phyloP scores from a whole-genome alignment of 371 early-diverging fungal species.

The Lichtheimia corymbifera region DNA sequence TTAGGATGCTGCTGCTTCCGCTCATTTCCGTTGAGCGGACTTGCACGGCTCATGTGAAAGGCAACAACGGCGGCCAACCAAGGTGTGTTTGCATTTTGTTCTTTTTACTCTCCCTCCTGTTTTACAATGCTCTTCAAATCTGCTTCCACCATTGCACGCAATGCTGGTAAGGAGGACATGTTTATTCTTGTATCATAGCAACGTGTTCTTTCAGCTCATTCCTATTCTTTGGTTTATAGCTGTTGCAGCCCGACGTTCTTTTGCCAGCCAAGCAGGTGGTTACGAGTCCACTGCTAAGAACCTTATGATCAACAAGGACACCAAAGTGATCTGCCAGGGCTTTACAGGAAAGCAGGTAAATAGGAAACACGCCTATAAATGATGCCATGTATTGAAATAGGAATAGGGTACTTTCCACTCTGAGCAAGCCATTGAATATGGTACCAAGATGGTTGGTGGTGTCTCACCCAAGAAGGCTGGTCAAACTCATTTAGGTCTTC shows the following conservation, averaged over 20 bases:
- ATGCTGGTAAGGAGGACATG: no score
- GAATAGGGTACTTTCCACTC: slow-evolving; percentile 98
- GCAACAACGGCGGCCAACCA: no score
- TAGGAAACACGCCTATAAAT: background rate
- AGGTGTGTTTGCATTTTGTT: no score
- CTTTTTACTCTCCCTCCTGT: no score
- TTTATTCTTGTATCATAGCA: no score
- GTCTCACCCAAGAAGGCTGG: slow-evolving; percentile 98
- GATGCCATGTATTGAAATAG: background rate
- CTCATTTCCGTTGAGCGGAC: no score
- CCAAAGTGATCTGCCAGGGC: slow-evolving; percentile 97
- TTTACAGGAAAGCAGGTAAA: slow-evolving; percentile 98
- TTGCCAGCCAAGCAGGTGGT: slow-evolving; percentile 29
- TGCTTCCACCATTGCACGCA: no score
- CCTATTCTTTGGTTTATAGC: background rate
- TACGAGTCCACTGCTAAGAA: slow-evolving; percentile 92
- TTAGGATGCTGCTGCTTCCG: no score
- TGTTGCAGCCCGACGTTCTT: slow-evolving; percentile 44
- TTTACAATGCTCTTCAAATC: no score
- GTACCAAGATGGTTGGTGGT: slow-evolving; percentile 98
- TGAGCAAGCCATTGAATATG: slow-evolving; percentile 96
- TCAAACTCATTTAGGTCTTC: slow-evolving; percentile 89
- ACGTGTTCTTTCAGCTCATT: no score
- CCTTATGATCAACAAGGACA: slow-evolving; percentile 91
- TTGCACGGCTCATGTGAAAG: no score